Evolutionary conservation across 1,284 basidiomycete genomes (phyloP), one percentile per base, ranked within the genome.

Genomic region (Cryptococcus deneoformans): DNA sequence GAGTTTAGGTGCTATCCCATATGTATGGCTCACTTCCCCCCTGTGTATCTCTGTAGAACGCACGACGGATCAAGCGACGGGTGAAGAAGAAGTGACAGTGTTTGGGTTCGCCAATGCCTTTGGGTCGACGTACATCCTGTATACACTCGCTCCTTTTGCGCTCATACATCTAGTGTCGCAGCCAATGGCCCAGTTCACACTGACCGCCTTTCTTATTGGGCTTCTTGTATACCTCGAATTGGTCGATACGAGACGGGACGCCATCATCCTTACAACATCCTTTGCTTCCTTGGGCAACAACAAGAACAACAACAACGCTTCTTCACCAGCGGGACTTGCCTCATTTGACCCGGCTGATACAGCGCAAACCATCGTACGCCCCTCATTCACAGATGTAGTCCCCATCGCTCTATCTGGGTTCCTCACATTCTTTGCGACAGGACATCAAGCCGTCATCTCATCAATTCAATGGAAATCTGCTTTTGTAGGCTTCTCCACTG

Each of bases 381-480:
- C 87, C 4, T 73, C 73, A 7, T 90, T 94, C 74, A 77, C 82
- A 1, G 89, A 92, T 61, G 77, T 88, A 36, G 80, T 85, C 1
- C 86, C 87, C 0, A 72, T 95, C 16, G 86, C 87, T 1, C 81
- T 95, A 6, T 81, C 93, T n/a, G 87, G 85, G 0, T 73, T 88
- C 48, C 81, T 90, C 54, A 77, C 84, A 7, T 98, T 95, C 82
- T 92, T 90, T 73, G 80, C 84, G 0, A 96, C 94, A 0, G 95
- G 95, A 1, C 95, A 99, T 71, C 93, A 98, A 77, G 84, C 92
- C 0, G 88, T 88, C 0, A 82, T 99, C 45, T 83, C 91, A 0
- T 87, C 90, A 7, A 87, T 99, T 55, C 94, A 99, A 70, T 99
- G 96, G 96, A 95, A 97, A 73, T 78, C 87, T 0, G 94, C 90